Base-by-base conservation (phyloP, 2,329 filamentous ascomycete species). In the Penicillium sp. region DNA sequence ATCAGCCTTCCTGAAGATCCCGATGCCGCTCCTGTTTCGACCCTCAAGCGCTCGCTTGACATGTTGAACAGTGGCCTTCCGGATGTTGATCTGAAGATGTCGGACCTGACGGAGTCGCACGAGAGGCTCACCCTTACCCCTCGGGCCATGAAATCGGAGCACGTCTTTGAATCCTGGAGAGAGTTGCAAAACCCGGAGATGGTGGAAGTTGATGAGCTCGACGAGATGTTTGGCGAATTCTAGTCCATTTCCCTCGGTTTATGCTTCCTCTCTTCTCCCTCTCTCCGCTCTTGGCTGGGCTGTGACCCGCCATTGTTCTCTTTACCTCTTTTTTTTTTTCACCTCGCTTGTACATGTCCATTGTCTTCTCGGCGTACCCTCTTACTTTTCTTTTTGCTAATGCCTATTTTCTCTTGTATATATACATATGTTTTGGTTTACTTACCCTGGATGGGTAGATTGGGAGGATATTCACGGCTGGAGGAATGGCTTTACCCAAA, bases 171-270 rank as follows among this genome's bases (percentile, higher is more conserved):
- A 43, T 79, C 80, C 77, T 88, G 89, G 69, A 83, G 83, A 71
- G 83, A 85, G 58, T 75, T 86, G 69, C 82, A 82, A 71, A 91
- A 87, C 71, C 92, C 93, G 1, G 94, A 97, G 78, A 89, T 87
- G 63, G 88, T 97, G 66, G 92, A 96, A 73, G 85, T 97, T 49
- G 91, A 96, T 47, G 94, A 99, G 80, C 86, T 97, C 25, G 93
- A 97, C 70, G 86, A 89, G 67, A 84, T 97, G 73, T 85, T 97
- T 68, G 88, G 90, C 70, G 87, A 85, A 65, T 91, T 86, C 74
- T 91, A 78, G 82, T 59, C 58, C 27, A 44, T 54, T 36, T 7
- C n/a, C 7, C 19, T 33, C 15, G 9, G 8, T 35, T 39, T 50
- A 23, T 42, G 38, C 39, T 55, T n/a, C 29, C 55, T 33, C 50